A percentile compares a stretch with the other conserved stretches of the same genome.
These are phyloP conservation scores for Mikania micrantha DNA, from an alignment of 129 eudicot genomes.

Conservation along the genomic window DNA sequence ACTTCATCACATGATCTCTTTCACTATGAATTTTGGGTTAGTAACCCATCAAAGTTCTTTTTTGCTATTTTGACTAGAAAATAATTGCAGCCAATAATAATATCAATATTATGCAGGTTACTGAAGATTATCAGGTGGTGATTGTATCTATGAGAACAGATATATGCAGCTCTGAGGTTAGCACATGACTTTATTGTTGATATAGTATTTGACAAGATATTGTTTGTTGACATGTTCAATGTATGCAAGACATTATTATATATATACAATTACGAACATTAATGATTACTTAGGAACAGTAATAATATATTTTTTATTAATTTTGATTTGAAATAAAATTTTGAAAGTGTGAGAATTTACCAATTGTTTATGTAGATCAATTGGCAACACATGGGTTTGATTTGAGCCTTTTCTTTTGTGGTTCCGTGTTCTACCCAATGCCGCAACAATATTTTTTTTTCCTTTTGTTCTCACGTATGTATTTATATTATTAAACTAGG, in stretches of 20 bases:
- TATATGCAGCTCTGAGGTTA: conserved; percentile 67
- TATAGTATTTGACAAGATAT: conserved; percentile 1
- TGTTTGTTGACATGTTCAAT: conserved; percentile 5
- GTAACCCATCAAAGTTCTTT: conserved; percentile 24
- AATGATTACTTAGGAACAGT: too few species aligned
- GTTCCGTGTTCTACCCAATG: too few species aligned
- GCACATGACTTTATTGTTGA: conserved; percentile 9
- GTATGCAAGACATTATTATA: neutral
- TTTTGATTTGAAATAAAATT: too few species aligned
- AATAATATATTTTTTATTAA: too few species aligned
- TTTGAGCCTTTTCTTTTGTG: too few species aligned
- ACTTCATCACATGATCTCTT: conserved; percentile 82
- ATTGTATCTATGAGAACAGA: conserved; percentile 71
- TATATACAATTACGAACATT: too few species aligned
- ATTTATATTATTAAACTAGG: too few species aligned
- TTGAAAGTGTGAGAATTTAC: too few species aligned
- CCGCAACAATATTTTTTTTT: too few species aligned
- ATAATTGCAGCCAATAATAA: conserved; percentile 7
- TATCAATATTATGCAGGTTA: conserved; percentile 43
- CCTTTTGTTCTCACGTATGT: too few species aligned
- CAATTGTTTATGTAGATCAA: too few species aligned
- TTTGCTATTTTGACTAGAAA: conserved; percentile 7
- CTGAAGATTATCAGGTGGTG: conserved; percentile 83
- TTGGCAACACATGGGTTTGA: too few species aligned
- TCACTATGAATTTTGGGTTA: conserved; percentile 86